phyloP scores from a whole-genome alignment of 495 filamentous ascomycete genomes.

The Apodospora peruviana region DNA sequence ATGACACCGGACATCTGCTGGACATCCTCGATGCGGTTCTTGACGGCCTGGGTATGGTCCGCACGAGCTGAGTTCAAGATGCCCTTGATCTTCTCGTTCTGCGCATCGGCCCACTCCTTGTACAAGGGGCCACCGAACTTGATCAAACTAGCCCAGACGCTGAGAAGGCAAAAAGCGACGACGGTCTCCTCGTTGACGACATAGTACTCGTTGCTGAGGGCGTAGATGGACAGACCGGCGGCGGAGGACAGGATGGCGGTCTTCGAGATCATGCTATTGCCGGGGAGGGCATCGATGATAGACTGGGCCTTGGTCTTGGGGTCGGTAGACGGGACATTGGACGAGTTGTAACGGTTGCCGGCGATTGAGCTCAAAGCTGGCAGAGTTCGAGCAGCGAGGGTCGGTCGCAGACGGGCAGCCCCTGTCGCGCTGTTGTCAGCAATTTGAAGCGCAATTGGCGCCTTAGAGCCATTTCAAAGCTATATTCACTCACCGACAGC shows the following conservation, averaged over 20 bases:
- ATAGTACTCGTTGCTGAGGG: conserved; percentile 99
- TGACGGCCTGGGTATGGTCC: conserved; percentile 92
- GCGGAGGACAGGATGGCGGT: conserved; percentile 90
- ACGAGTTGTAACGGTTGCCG: conserved; percentile 59
- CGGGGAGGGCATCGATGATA: conserved; percentile 82
- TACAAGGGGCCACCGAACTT: conserved; percentile 92
- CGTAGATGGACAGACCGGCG: conserved; percentile 84
- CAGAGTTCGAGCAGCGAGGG: conserved; percentile 54
- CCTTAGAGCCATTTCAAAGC: conserved; percentile 1
- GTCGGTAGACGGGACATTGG: conserved; percentile 73
- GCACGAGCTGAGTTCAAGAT: conserved; percentile 89
- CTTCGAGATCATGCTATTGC: conserved; percentile 84
- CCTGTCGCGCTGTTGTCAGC: conserved; percentile 44
- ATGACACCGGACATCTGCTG: conserved; percentile 88
- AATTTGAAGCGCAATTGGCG: conserved; percentile 18
- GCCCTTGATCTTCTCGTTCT: conserved; percentile 80
- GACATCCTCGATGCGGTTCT: conserved; percentile 87
- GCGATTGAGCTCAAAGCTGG: conserved; percentile 64
- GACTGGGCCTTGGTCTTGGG: conserved; percentile 94
- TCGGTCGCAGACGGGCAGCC: conserved; percentile 81
- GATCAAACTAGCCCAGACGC: conserved; percentile 80
- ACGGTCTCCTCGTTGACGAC: conserved; percentile 98
- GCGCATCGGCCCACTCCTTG: conserved; percentile 81
- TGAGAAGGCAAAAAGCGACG: conserved; percentile 80
- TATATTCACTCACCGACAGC: conserved; percentile 69